Evolutionary conservation across 352 stramenopile genomes (phyloP).

Genomic region (Globisporangium yorkense): DNA sequence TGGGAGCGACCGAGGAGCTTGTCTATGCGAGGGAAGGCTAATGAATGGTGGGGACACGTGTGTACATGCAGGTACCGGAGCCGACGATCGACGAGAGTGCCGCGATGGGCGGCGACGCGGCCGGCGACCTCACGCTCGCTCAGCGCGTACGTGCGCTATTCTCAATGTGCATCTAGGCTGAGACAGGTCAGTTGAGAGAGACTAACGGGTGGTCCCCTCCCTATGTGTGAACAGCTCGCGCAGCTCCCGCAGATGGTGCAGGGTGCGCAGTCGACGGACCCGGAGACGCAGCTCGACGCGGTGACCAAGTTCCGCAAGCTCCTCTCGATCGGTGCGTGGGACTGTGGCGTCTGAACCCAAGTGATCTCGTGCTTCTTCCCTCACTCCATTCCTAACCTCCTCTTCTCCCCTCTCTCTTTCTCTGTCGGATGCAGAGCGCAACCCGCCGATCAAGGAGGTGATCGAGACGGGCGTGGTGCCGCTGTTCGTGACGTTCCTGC

Average conservation of each 20-base stretch:
- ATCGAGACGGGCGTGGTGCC: constrained; percentile 98
- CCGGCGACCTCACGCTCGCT: constrained; percentile 44
- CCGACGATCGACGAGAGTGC: constrained; percentile 20
- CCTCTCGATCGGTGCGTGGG: constrained; percentile 90
- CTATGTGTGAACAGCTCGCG: constrained; percentile 63
- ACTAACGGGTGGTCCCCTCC: constrained; percentile 9
- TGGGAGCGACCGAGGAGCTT: no score
- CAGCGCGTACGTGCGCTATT: constrained; percentile 37
- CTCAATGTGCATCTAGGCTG: constrained; percentile 10
- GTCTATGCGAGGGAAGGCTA: no score
- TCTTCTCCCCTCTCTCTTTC: background rate
- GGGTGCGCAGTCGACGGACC: constrained; percentile 91
- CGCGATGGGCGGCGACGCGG: constrained; percentile 23
- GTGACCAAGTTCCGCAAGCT: constrained; percentile 98
- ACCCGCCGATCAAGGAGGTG: constrained; percentile 98
- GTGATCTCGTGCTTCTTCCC: background rate
- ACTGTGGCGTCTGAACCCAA: background rate
- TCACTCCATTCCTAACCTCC: background rate
- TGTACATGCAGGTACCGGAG: constrained; percentile 13
- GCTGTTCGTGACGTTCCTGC: constrained; percentile 97
- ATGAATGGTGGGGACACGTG: background rate
- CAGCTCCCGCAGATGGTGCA: constrained; percentile 93
- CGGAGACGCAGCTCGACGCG: constrained; percentile 90
- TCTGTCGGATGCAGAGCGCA: constrained; percentile 78
- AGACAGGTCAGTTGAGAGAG: background rate